Evolutionary conservation across 2,329 filamentous ascomycete species (phyloP).

Genomic region (Aspergillus ruber): DNA sequence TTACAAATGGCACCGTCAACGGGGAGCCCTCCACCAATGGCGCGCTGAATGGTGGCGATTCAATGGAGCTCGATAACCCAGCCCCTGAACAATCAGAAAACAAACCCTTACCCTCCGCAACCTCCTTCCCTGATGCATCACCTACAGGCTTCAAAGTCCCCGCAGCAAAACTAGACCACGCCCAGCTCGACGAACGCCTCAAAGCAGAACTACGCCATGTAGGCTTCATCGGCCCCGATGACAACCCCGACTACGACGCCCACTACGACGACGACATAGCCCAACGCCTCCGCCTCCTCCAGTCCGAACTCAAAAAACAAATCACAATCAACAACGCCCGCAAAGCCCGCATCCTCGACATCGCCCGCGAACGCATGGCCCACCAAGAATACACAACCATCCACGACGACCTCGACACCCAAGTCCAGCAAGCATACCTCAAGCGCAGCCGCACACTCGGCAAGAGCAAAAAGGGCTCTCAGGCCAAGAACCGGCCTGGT

Average conservation of each 20-base stretch:
- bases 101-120: conserved; percentile 58
- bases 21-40: conserved; percentile 42
- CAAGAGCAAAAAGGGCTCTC: conserved; percentile 82
- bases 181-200: conserved; percentile 80
- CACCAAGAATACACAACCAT: conserved; percentile 97
- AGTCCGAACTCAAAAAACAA: conserved; percentile 73
- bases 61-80: conserved; percentile 43
- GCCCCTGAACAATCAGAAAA: conserved; percentile 41
- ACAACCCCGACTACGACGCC: conserved; percentile 72
- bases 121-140: conserved; percentile 71
- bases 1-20: conserved; percentile 52
- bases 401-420: conserved; percentile 88
- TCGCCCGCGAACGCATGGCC: conserved; percentile 88
- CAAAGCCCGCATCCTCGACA: conserved; percentile 76
- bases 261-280: conserved; percentile 93
- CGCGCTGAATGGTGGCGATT: conserved; percentile 38
- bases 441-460: conserved; percentile 92
- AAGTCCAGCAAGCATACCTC: conserved; percentile 90
- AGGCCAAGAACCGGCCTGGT: conserved; percentile 52
- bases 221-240: conserved; percentile 69
- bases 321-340: conserved; percentile 84
- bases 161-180: conserved; percentile 73
- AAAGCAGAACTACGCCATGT: conserved; percentile 88
- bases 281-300: conserved; percentile 77
- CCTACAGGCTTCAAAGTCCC: conserved; percentile 74